Evolutionary conservation across 2,329 filamentous ascomycete species (phyloP), one percentile per base, ranked within the genome.

Genomic region (Microdochium trichocladiopsis): DNA sequence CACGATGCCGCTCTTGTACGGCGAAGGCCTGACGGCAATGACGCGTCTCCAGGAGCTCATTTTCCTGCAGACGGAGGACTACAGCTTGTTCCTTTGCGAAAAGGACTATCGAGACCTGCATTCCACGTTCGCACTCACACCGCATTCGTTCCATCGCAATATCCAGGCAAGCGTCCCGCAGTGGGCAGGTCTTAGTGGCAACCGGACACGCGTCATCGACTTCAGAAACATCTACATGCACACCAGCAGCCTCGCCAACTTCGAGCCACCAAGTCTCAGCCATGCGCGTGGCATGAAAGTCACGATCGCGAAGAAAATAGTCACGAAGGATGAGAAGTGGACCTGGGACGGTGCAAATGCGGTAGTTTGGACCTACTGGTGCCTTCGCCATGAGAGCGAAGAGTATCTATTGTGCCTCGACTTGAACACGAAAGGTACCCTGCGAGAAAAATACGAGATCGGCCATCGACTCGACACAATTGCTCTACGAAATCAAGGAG

Each of bases 1-100:
- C 22, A 61, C 60, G 31, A 64, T 67, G 59, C 60, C 61, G 2
- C 51, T 66, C 49, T 53, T 66, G 2, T 67, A 67, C 47, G 65
- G 66, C 12, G 65, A 67, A 49, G 64, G 64, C n/a, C 25, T 36
- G 3, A 58, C 55, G 37, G 61, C 64, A 0, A 64, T 62, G 49
- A 22, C 55, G 21, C 54, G 63, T 10, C 55, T 65, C 10, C 61
- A 66, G 45, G 56, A 63, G 21, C 62, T 61, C 28, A 62, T 66
- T 16, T 51, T 62, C 22, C n/a, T 25, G 14, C 50, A 49, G 41
- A 58, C 52, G 33, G 48, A 21, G 11, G 51, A 51, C 4, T 47
- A 58, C 41, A 45, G 41, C 18, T 18, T 45, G 5, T 22, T 45
- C 12, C 12, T 45, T 22, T 45, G 41, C 18, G 41, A 45, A 18